Evolutionary conservation across 2,329 filamentous ascomycete genomes (phyloP), one percentile per base, ranked within the genome.

Genomic region (Gliomastix tumulicola): DNA sequence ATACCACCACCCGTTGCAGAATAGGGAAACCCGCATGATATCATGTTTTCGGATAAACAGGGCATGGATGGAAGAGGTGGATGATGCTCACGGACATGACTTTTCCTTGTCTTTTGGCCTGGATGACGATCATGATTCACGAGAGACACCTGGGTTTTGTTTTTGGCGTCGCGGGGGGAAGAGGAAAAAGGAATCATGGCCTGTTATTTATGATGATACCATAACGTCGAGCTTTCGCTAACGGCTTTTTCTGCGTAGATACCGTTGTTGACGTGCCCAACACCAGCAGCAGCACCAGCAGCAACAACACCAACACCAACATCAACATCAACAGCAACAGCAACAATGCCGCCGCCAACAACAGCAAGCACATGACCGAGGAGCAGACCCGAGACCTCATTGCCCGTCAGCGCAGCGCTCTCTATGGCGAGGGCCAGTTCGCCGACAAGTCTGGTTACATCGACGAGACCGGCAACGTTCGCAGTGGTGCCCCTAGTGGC

Each of bases 381-480:
- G 89, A 96, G 53, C 89, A 95, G 55, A 90, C 90, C 52, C 88
- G 90, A 51, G 90, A 97, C 52, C 74, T 97, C 60, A 94, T 97
- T 63, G 86, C 89, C 50, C 89, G 90, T 56, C 92, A 97, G 67
- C 88, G 94, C 63, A 89, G 84, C 62, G 89, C 90, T 46, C 68
- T 98, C 48, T 98, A 97, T 62, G 88, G 88, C 57, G 87, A 86
- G 55, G 71, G 71, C 10, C 59, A 74, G 35, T 83, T 87, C 57
- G 79, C 82, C 55, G 80, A 82, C 47, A 77, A 75, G 47, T 71
- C 69, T 44, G 71, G 69, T 46, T 82, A 83, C 51, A 70, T 79
- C 34, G 83, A 88, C 43, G 85, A 89, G 53, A 73, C 74, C 21
- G 74, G 75, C 44, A 67, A 68, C 16, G 65, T 76, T 23, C 79